Evolutionary conservation across 768 basidiomycete genomes (phyloP).

Genomic region (Suillus hirtellus): DNA sequence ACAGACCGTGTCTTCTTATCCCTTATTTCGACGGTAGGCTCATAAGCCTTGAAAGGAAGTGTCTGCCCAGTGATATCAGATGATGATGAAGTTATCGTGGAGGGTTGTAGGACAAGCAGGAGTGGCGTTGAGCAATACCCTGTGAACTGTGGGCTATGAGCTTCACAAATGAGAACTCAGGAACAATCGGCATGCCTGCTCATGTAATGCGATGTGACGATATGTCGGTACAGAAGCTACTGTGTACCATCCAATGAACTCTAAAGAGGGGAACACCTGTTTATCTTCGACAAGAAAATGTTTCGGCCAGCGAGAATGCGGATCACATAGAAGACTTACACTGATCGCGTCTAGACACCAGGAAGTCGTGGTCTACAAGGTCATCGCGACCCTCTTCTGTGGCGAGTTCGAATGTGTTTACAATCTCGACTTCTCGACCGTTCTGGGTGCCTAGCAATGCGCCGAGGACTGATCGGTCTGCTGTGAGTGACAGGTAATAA

Average conservation of each 20-base stretch:
- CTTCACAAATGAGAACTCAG: neutral
- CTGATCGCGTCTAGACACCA: slow-evolving; percentile 83
- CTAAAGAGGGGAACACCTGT: slow-evolving; percentile 96
- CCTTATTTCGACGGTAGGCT: slow-evolving; percentile 83
- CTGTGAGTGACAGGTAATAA: slow-evolving; percentile 2
- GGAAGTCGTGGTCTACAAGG: slow-evolving; percentile 77
- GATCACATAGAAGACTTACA: slow-evolving; percentile 49
- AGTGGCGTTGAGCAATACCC: slow-evolving; percentile 86
- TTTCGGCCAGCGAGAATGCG: slow-evolving; percentile 9
- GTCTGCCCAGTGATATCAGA: slow-evolving; percentile 64
- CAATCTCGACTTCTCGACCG: slow-evolving; percentile 94
- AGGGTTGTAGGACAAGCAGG: slow-evolving; percentile 73
- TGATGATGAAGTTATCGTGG: slow-evolving; percentile 42
- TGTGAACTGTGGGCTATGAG: slow-evolving; percentile 59
- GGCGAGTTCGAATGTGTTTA: slow-evolving; percentile 93
- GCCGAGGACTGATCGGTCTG: slow-evolving; percentile 67
- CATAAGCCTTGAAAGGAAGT: slow-evolving; percentile 92
- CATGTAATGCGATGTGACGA: slow-evolving; percentile 81
- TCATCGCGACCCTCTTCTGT: slow-evolving; percentile 52
- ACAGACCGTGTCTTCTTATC: slow-evolving; percentile 75
- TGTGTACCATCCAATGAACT: slow-evolving; percentile 98
- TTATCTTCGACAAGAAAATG: slow-evolving; percentile 61
- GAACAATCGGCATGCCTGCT: slow-evolving; percentile 55
- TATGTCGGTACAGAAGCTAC: slow-evolving; percentile 72
- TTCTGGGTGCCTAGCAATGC: slow-evolving; percentile 92